Evolutionary conservation across 768 basidiomycete species (phyloP), one percentile per base, ranked within the genome.

Genomic region (Lepiota subincarnata): DNA sequence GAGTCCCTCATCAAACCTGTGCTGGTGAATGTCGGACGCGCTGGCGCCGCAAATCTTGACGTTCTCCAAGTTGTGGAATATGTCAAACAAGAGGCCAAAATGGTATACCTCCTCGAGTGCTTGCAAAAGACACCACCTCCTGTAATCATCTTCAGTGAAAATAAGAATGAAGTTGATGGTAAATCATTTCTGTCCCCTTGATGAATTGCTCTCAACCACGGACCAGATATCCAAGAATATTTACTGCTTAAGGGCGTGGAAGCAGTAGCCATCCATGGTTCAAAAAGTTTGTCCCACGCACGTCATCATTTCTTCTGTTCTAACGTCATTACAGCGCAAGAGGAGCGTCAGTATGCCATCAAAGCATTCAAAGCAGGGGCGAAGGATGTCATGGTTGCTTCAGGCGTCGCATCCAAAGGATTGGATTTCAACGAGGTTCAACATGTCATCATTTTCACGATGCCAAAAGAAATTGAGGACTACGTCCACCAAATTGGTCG

Each of bases 131-230:
- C 97, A 0, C 87, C 97, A 0, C 97, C 97, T 6, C 97, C 97
- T 1, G 94, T 96, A 45, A 97, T 98, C 69, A 82, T 98, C 53
- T 99, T 99, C 68, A 93, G 89, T 59, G 97, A 99, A 66, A 98
- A 96, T 74, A 99, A 99, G 78, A 98, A 99, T 65, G 97, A 99
- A 67, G 97, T 99, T n/a, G 97, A 99, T 64, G 95, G 94, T 94
- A 59, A 62, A 81, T 57, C 8, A 36, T 55, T 41, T 37, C 44
- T 35, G 11, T 19, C 12, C 31, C 50, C 31, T 34, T 36, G 12
- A 35, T 42, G 53, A 36, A 12, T 24, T 26, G 31, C 40, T 14
- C 37, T 46, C 10, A 55, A 44, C 48, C 50, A 34, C 12, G 41
- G 11, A n/a, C 4, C 60, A 96, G 96, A 99, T 68, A 99, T 99